A percentile compares a stretch with the other conserved stretches of the same genome.
phyloP scores from a whole-genome alignment of 2,329 filamentous ascomycete genomes.

The Scedosporium apiospermum region DNA sequence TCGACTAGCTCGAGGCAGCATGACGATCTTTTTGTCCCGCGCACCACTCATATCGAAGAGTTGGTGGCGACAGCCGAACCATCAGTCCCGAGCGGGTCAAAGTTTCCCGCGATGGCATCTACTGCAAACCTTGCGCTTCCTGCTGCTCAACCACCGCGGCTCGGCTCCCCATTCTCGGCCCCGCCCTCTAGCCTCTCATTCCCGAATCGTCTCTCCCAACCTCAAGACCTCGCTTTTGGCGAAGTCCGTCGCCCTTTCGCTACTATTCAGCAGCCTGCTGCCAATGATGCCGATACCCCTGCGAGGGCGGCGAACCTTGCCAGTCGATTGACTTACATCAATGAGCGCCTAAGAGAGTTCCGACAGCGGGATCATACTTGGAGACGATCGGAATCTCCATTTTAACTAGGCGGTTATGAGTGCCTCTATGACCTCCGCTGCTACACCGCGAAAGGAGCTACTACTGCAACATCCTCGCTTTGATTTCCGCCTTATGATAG shows the following conservation, averaged over 20 bases:
- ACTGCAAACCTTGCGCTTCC: slow-evolving; percentile 15
- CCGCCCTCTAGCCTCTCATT: slow-evolving; percentile 47
- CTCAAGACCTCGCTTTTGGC: slow-evolving; percentile 32
- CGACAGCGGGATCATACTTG: slow-evolving; percentile 31
- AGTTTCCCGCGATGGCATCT: slow-evolving; percentile 11
- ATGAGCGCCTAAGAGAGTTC: slow-evolving; percentile 47
- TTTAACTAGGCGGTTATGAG: slow-evolving; percentile 20
- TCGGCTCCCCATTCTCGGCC: slow-evolving; percentile 50
- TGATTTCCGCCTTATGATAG: slow-evolving; percentile 2
- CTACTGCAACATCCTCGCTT: neutral
- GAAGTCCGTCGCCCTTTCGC: slow-evolving; percentile 43
- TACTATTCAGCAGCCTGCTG: slow-evolving; percentile 41
- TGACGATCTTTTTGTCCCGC: slow-evolving; percentile 30
- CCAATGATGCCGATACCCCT: slow-evolving; percentile 22
- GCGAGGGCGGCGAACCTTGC: slow-evolving; percentile 35
- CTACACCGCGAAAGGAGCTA: too few species aligned
- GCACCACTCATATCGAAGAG: slow-evolving; percentile 30
- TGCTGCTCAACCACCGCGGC: slow-evolving; percentile 31
- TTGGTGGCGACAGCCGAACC: slow-evolving; percentile 18
- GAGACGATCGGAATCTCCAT: slow-evolving; percentile 40
- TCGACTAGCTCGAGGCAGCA: slow-evolving; percentile 21
- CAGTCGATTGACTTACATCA: slow-evolving; percentile 46
- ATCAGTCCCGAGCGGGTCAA: slow-evolving; percentile 9
- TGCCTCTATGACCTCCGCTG: neutral
- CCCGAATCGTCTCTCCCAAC: slow-evolving; percentile 45